Base-by-base conservation (phyloP, 768 basidiomycete genomes). In the Leccinum longicurvipes region DNA sequence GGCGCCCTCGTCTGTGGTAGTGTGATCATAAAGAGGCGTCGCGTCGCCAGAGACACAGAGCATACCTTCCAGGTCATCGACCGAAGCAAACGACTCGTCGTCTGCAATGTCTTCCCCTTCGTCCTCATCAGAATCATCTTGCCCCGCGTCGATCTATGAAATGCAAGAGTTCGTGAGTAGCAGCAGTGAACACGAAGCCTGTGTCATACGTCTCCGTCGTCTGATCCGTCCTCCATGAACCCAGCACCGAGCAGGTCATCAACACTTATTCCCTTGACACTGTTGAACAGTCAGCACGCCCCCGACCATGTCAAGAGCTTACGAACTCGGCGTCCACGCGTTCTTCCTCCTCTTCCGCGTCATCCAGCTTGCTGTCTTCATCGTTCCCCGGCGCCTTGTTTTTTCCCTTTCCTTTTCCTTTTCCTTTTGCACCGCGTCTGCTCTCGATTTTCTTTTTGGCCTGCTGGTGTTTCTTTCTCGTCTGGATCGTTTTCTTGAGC, bases 401-500 rank as follows among this genome's bases (percentile, higher is more conserved):
- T 11, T 68, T 67, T 27, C 56, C 71, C 54, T 68, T 80, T 36
- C 36, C 36, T 36, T 36, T 80, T 36, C 36, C 36, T 36, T 36
- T 36, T 28, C 66, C 74, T 58, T 74, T 79, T 61, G 69, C 62
- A 54, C 76, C 76, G 61, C 79, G 82, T 60, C 87, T 80, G 41
- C 79, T 77, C 66, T 89, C 81, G 27, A 83, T 77, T 70, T 86
- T 86, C 72, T 87, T 89, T 64, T 83, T 81, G 58, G 83, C 75
- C 65, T 91, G 82, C 65, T 93, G 87, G 63, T 87, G 83, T 63
- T 92, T 90, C 55, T 86, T 82, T n/a, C 95, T 79, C 6, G 85
- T 81, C 63, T 91, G 80, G 50, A 98, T 97, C 19, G 85, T 83
- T 61, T 91, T 88, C 67, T 92, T 91, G 51, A 98, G 83, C 66